A percentile compares a stretch with the other conserved stretches of the same genome.
These are phyloP conservation scores for Aphanomyces euteiches DNA, from an alignment of 352 stramenopile genomes.

Conservation along the genomic window DNA sequence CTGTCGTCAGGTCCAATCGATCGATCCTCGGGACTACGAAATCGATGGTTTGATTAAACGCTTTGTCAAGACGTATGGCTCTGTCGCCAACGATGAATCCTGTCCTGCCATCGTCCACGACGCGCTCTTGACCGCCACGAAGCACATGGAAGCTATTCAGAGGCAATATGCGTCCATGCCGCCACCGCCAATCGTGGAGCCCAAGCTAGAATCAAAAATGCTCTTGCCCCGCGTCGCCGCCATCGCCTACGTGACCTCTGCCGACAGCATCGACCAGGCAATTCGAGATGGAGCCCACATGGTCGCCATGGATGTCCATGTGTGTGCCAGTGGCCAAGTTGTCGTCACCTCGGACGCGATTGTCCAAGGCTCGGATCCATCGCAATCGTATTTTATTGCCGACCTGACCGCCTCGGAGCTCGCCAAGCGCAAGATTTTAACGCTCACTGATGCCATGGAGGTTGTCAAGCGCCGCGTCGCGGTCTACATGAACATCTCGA, in stretches of 20 bases:
- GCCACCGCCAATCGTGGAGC: background rate
- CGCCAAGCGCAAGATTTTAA: background rate
- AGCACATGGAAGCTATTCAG: conserved; percentile 8
- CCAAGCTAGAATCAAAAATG: background rate
- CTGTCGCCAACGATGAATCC: background rate
- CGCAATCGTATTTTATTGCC: background rate
- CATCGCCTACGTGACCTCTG: background rate
- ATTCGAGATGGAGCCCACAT: conserved; percentile 17
- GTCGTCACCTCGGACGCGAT: background rate
- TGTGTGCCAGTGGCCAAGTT: conserved; percentile 1
- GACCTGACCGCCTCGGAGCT: background rate
- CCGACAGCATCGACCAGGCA: background rate
- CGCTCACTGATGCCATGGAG: background rate
- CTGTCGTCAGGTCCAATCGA: conserved; percentile 64
- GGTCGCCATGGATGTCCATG: conserved; percentile 11
- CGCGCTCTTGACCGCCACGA: conserved; percentile 4
- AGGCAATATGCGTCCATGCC: background rate
- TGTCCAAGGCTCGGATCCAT: background rate
- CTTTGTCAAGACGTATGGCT: conserved; percentile 58
- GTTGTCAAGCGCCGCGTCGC: background rate
- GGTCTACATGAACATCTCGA: background rate
- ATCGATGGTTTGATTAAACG: conserved; percentile 74
- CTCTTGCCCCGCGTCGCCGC: conserved; percentile 10
- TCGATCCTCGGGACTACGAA: conserved; percentile 75
- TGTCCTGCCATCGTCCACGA: background rate